Base-by-base conservation (phyloP, 106 monocot genomes). In the Apostasia shenzhenica region DNA sequence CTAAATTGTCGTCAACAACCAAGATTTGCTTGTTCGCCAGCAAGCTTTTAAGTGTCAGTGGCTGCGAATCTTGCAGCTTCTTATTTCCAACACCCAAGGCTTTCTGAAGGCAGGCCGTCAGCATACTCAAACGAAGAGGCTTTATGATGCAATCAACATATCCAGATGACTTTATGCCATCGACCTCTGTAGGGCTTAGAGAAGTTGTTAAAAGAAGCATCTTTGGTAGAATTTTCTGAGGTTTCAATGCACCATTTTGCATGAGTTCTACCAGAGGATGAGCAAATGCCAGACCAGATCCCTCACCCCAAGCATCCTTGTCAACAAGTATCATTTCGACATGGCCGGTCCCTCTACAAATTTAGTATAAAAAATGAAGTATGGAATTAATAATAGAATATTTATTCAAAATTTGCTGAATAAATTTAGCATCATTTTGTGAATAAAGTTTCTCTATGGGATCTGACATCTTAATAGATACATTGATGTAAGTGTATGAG, bases 1-100 rank as follows among this genome's bases (percentile, higher is more conserved):
- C 86, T 37, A 64, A 67, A 76, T 94, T 94, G 66, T 94, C 93
- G 64, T 94, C 93, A 40, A 94, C 93, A 54, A 94, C 89, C 48
- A 89, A 63, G 47, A 94, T 94, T 8, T 76, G 69, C 53, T 86
- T 94, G 46, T 79, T 86, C 45, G 26, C 80, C 14, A 94, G 76
- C 11, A 94, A 55, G 68, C 80, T 85, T 52, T 66, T 62, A 55
- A 94, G 89, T 46, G 68, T 76, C 37, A 48, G 10, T 53, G 77
- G 74, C 42, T 72, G 69, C 54, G 9, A 71, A 3, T 61, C 73
- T 45, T 68, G 73, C 13, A 67, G 73, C 54, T 71, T 78, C 68
- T 68, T 83, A 49, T 59, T 57, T 4, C 63, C 76, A 12, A 85
- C 61, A 12, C 85, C 88, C 38, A 88, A 58, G 51, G 75, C 72